These are phyloP conservation scores for Gossypium mustelinum DNA, from an alignment of 345 rosid species.

Conservation along the genomic window DNA sequence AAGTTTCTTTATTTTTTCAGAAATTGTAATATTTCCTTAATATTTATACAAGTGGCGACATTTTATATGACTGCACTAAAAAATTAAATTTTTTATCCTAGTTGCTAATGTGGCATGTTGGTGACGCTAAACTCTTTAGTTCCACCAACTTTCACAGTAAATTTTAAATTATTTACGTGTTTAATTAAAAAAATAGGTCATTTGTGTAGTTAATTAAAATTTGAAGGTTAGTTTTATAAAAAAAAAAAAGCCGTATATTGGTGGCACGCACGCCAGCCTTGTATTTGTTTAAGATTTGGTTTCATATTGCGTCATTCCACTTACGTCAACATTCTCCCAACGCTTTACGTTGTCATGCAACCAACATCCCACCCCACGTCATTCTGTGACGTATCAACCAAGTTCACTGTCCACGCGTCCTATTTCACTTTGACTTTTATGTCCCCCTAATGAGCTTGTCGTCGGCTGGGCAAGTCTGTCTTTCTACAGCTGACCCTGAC, in stretches of 20 bases:
- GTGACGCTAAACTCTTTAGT: rapidly evolving
- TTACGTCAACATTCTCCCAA: neutral
- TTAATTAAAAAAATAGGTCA: too few relatives aligned
- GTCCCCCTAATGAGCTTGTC: neutral
- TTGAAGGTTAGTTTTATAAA: too few relatives aligned
- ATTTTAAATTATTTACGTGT: rapidly evolving
- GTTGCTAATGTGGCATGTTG: rapidly evolving
- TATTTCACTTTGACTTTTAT: neutral
- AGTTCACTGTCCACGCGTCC: neutral
- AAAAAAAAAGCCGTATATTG: too few relatives aligned
- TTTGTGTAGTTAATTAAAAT: too few relatives aligned
- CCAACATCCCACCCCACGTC: neutral
- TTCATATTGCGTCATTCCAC: neutral
- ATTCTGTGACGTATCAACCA: neutral
- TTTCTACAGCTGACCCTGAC: neutral
- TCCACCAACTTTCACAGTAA: rapidly evolving
- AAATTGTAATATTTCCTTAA: rapidly evolving
- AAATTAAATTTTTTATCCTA: rapidly evolving
- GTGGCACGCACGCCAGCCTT: neutral
- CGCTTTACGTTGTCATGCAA: neutral
- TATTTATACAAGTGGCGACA: rapidly evolving
- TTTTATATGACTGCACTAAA: rapidly evolving
- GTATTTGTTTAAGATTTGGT: neutral
- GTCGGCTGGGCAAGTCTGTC: slow-evolving; percentile 1
- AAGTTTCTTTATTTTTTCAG: rapidly evolving